Base-by-base conservation (phyloP, 331 rosid species). In the Rhamnella rubrinervis region DNA sequence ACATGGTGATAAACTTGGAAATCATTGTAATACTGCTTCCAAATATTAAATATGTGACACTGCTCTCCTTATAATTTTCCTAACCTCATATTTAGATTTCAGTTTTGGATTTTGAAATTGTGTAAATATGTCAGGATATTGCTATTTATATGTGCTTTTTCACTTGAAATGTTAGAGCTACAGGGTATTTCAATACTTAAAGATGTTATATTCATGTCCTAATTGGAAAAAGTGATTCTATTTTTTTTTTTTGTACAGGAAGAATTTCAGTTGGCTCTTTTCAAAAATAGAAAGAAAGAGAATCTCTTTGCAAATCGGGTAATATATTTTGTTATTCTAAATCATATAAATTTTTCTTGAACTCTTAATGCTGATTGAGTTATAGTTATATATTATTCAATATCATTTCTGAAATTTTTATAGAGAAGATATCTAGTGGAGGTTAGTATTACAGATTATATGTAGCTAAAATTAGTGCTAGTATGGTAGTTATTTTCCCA, bases 241-340 rank as follows among this genome's bases (percentile, higher is more conserved):
- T 40, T 38, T 31, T 26, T 80, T 69, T 73, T 73, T 59, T 52
- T 23, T 70, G 35, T 78, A 83, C 88, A 93, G 98, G 97, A 93
- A 74, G 98, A 93, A 73, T 88, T 93, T 87, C 95, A 84, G 79
- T 62, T 93, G 81, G 98, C 98, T 50, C 86, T 93, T 71, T 85
- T 93, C 80, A 77, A 91, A 75, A 87, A 84, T 37, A 88, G 82
- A 65, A 77, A 85, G 78, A 84, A 65, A 71, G 96, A 91, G 17
- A 93, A 89, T 77, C 88, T 93, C 21, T 93, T 93, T 65, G 85
- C 97, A 38, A 89, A 85, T 71, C 95, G 95, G 88, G 98, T 93
- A 91, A 7, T 58, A 64, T 12, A 70, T 62, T 65, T 6, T 61
- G 58, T 61, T 40, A 7, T 44, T 52, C 76, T 58, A 0, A 15